A percentile compares a stretch with the other conserved stretches of the same genome.
Evolutionary conservation across 768 basidiomycete species (phyloP).

Genomic region (Mycena chlorophos): DNA sequence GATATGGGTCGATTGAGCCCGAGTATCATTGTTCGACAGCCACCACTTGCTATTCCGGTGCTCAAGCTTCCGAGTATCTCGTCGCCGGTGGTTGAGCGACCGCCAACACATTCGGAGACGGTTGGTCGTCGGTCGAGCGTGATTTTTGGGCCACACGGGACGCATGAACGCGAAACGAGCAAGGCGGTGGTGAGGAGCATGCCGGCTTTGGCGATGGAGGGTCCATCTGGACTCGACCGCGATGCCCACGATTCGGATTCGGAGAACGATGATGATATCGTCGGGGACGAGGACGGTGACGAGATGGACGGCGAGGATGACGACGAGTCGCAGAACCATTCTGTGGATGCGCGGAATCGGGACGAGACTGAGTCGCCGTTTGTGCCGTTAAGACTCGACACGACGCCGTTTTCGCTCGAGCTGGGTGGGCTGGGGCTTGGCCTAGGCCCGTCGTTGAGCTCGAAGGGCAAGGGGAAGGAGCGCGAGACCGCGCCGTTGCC

Average conservation of each 20-base stretch:
- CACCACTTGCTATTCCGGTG: constrained; percentile 17
- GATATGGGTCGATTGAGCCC: constrained; percentile 16
- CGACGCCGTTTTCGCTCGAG: constrained; percentile 34
- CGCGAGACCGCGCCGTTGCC: constrained; percentile 11
- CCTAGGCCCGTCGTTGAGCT: constrained; percentile 11
- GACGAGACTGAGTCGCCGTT: constrained; percentile 11
- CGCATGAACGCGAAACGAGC: constrained; percentile 33
- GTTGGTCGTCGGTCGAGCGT: constrained; percentile 18
- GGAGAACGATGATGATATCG: constrained; percentile 36
- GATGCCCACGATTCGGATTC: constrained; percentile 36
- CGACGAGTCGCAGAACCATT: constrained; percentile 22
- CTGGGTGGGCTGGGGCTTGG: constrained; percentile 27
- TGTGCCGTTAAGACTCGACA: constrained; percentile 31
- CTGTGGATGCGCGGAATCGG: constrained; percentile 20
- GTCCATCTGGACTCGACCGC: constrained; percentile 34
- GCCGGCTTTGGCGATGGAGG: constrained; percentile 51
- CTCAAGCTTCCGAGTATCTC: constrained; percentile 1
- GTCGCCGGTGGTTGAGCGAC: background rate
- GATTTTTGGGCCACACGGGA: constrained; percentile 22
- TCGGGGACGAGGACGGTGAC: constrained; percentile 37
- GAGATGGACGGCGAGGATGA: constrained; percentile 31
- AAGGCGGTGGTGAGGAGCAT: constrained; percentile 48
- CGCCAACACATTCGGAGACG: constrained; percentile 12
- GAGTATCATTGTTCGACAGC: constrained; percentile 16
- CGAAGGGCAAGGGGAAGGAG: constrained; percentile 30